Evolutionary conservation across 228 moss, liverwort and hornwort genomes (phyloP).

Genomic region (Sphagnum magellanicum): DNA sequence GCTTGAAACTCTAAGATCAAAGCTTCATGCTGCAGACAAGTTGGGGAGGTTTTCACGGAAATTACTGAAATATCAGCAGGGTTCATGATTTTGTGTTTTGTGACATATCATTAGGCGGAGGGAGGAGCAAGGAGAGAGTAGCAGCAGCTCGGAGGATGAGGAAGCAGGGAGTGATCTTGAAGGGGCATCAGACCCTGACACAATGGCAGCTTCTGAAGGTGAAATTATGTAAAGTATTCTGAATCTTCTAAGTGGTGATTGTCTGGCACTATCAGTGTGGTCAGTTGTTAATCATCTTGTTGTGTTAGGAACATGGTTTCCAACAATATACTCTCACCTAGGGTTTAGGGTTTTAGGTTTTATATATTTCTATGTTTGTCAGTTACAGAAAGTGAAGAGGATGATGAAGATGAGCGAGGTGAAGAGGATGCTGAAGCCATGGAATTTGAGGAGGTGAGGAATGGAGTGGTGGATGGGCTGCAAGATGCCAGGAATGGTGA

Average conservation of each 20-base stretch:
- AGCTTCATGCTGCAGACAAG: background rate
- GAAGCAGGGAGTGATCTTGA: conserved; percentile 13
- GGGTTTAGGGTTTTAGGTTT: background rate
- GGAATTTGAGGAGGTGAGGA: too few relatives aligned
- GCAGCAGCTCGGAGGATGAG: conserved; percentile 26
- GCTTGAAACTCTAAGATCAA: background rate
- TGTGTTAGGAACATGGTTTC: too few relatives aligned
- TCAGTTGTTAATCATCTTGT: too few relatives aligned
- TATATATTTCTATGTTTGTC: background rate
- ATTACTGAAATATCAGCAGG: background rate
- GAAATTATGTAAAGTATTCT: conserved; percentile 1
- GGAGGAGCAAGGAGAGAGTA: conserved; percentile 25
- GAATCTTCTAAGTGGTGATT: too few relatives aligned
- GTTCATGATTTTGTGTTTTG: background rate
- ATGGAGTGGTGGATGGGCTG: background rate
- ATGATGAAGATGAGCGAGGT: conserved; percentile 11
- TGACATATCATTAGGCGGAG: conserved; percentile 9
- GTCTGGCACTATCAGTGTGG: too few relatives aligned
- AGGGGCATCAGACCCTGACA: conserved; percentile 1
- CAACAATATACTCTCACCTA: too few relatives aligned
- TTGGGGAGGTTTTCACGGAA: background rate
- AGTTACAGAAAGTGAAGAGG: conserved; percentile 16
- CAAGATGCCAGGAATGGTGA: conserved; percentile 23
- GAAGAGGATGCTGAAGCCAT: too few relatives aligned
- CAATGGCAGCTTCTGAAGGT: background rate